Conservation (phyloP, 2,329 filamentous ascomycete species). For the Onygenales sp. region DNA sequence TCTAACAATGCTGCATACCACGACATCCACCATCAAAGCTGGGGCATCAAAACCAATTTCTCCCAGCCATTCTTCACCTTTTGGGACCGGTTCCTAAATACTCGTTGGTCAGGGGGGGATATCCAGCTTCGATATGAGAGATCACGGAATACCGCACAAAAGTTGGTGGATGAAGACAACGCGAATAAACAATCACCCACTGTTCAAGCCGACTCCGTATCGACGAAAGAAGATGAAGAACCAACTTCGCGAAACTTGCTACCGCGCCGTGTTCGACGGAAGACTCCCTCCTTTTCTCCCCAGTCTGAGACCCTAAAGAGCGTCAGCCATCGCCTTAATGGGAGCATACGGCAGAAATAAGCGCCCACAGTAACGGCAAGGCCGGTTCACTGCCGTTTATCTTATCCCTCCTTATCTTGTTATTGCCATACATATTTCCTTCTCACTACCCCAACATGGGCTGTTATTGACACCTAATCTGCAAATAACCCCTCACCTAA, state of each 20-base stretch:
- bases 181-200: slow-evolving; percentile 17
- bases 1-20: slow-evolving; percentile 96
- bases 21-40: slow-evolving; percentile 97
- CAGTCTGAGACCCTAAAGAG: slow-evolving; percentile 26
- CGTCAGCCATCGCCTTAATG: slow-evolving; percentile 28
- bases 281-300: slow-evolving; percentile 21
- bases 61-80: slow-evolving; percentile 65
- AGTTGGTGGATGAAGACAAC: slow-evolving; percentile 44
- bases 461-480: neutral
- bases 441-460: neutral
- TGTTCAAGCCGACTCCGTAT: slow-evolving; percentile 16
- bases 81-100: slow-evolving; percentile 78
- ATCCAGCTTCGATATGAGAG: slow-evolving; percentile 51
- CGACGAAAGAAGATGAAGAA: slow-evolving; percentile 12
- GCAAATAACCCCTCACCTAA: neutral
- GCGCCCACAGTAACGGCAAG: neutral
- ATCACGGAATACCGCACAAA: slow-evolving; percentile 46
- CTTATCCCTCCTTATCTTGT: neutral
- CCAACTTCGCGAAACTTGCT: slow-evolving; percentile 6
- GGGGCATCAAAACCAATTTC: slow-evolving; percentile 75
- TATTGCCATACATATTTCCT: neutral
- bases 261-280: slow-evolving; percentile 23
- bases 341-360: slow-evolving; percentile 30
- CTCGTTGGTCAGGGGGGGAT: slow-evolving; percentile 68
- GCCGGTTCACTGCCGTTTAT: neutral